Base-by-base conservation (phyloP, 2,329 filamentous ascomycete species). In the Geosmithia putterillii region DNA sequence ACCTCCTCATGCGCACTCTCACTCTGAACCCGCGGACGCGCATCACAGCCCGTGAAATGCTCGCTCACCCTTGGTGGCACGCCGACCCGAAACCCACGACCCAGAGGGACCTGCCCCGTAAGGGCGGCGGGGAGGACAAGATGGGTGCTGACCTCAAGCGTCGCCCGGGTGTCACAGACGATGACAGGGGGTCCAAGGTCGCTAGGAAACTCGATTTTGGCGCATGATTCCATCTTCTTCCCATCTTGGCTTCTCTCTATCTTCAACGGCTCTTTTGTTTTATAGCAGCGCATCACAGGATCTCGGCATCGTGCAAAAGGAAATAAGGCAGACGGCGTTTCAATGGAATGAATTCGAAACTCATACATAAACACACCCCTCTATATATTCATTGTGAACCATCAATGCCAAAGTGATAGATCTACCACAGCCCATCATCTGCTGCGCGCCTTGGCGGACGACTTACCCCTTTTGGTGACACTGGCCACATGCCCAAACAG, bases 21-120 rank as follows among this genome's bases (percentile, higher is more conserved):
- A 73, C 76, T 12, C 74, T 96, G 48, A 87, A 98, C 63, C 92
- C 92, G n/a, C 76, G 79, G 56, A 87, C 83, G 61, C 74, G 92
- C 46, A 81, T 86, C 53, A 86, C 81, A 0, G 86, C 89, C 0
- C 70, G 75, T 32, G 76, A 85, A 48, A 82, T 92, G 58, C 71
- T 98, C 44, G 71, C 80, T 58, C 89, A 96, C 59, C 67, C 73
- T 40, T 98, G 86, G 81, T 98, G 90, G 87, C 76, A 76, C 36
- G 76, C 75, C 20, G 83, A 92, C 32, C 92, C 92, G 1, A 78
- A 79, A 51, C 90, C 92, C 2, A 94, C 87, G 2, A 75, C 74
- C 47, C 88, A 88, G 54, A 76, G 86, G 56, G 79, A 92, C 54
- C 67, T 98, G 42, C 92, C 92, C 1, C 76, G 74, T 50, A 92